A percentile compares a stretch with the other conserved stretches of the same genome.
Conservation (phyloP, 371 early-diverging fungal species). For the Mucor velutinosus region DNA sequence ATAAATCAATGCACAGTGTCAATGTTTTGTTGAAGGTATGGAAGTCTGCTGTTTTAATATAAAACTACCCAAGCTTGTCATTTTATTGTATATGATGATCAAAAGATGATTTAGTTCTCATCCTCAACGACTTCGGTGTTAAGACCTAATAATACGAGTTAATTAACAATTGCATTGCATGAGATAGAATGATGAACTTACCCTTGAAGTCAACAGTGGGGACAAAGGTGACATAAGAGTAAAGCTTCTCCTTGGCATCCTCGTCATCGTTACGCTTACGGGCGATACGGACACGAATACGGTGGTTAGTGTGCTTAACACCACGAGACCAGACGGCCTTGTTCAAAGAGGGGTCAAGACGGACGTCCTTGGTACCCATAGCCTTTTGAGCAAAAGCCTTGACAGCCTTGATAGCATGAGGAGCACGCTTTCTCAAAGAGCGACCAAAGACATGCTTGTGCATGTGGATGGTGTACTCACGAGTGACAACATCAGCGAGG, state of each 20-base stretch:
- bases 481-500: slow-evolving; percentile 77
- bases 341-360: slow-evolving; percentile 80
- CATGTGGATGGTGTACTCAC: slow-evolving; percentile 94
- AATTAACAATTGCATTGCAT: background rate
- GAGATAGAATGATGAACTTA: too few relatives aligned
- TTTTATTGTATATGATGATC: background rate
- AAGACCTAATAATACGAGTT: background rate
- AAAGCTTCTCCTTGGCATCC: slow-evolving; percentile 92
- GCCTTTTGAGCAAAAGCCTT: slow-evolving; percentile 81
- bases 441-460: slow-evolving; percentile 86
- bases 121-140: slow-evolving; percentile 18
- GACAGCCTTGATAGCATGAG: slow-evolving; percentile 91
- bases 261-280: slow-evolving; percentile 95
- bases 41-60: background rate
- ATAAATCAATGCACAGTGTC: background rate
- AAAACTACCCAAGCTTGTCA: background rate
- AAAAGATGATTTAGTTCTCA: slow-evolving; percentile 3
- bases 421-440: slow-evolving; percentile 96
- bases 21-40: background rate
- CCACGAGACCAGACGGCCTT: slow-evolving; percentile 88
- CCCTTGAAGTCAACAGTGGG: slow-evolving; percentile 87
- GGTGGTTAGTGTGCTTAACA: slow-evolving; percentile 88
- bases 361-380: slow-evolving; percentile 90
- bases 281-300: slow-evolving; percentile 90
- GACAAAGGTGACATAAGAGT: slow-evolving; percentile 87